Evolutionary conservation across 106 monocot species (phyloP), one percentile per base, ranked within the genome.

Genomic region (Acorus calamus): DNA sequence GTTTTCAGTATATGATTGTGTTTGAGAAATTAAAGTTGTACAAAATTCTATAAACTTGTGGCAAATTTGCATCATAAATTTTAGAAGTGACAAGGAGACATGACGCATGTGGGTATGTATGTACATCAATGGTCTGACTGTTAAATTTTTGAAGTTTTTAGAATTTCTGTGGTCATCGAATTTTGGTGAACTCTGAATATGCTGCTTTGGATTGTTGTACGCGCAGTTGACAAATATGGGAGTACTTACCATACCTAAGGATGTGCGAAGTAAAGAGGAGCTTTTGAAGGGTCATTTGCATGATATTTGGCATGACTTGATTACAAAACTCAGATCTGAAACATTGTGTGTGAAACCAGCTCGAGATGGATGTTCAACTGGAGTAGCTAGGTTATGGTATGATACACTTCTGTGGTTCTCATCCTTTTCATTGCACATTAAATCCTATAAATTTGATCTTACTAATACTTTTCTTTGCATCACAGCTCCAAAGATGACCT

Each of bases 281-380:
- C 65, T 89, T 10, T 48, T 86, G 58, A 65, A 79, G 56, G 77
- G 69, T 13, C 62, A 56, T 11, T 11, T 76, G 49, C 47, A 48
- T 68, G 68, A 67, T 57, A 67, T 77, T 9, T 94, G 94, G 94
- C 74, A 81, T 63, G 76, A 79, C 10, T 74, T 94, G 73, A 79
- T 59, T n/a, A 65, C 14, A 42, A 77, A 75, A 12, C 79, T 94
- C 61, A 76, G 79, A 53, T 74, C 81, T 60, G 65, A 79, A 71
- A 80, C 83, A 14, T 56, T 94, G n/a, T 94, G 94, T 75, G 86
- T 94, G 60, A 94, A 94, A 59, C 94, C 94, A 61, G 81, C 81
- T 82, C 76, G 86, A 70, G 94, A 94, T 81, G 94, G 94, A 71
- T 94, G 94, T 72, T 94, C 94, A 55, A 89, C 94, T 67, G 94